Conservation (phyloP, 2,329 filamentous ascomycete genomes). For the Claviceps quebecensis region DNA sequence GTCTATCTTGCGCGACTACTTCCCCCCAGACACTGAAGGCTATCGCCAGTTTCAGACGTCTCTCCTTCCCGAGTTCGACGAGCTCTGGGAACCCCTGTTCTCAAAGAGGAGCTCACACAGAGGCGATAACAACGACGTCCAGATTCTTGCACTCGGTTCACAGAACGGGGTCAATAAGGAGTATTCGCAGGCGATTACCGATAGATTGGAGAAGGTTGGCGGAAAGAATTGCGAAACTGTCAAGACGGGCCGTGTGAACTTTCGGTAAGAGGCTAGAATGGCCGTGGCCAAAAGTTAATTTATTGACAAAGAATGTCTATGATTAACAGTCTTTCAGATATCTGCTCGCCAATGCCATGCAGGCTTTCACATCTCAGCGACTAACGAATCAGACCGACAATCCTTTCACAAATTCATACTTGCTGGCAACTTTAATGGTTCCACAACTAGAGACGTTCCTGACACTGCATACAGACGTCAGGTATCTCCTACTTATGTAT, state of each 20-base stretch:
- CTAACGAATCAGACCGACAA: slow-evolving; percentile 37
- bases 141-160: slow-evolving; percentile 46
- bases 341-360: slow-evolving; percentile 46
- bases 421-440: slow-evolving; percentile 43
- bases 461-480: slow-evolving; percentile 34
- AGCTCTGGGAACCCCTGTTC: slow-evolving; percentile 40
- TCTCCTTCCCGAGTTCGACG: slow-evolving; percentile 33
- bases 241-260: slow-evolving; percentile 42
- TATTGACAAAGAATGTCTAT: neutral
- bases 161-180: slow-evolving; percentile 39
- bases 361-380: slow-evolving; percentile 38
- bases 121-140: slow-evolving; percentile 30
- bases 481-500: slow-evolving; percentile 46
- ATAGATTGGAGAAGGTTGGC: slow-evolving; percentile 41
- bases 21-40: slow-evolving; percentile 31
- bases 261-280: slow-evolving; percentile 31
- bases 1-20: slow-evolving; percentile 34
- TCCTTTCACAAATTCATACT: slow-evolving; percentile 37
- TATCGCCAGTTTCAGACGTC: slow-evolving; percentile 35
- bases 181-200: slow-evolving; percentile 33
- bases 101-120: slow-evolving; percentile 17
- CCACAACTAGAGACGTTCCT: slow-evolving; percentile 48
- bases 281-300: neutral
- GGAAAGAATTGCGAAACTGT: slow-evolving; percentile 33
- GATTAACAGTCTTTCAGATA: slow-evolving; percentile 27